Evolutionary conservation across 805 yeast genomes (phyloP).

Genomic region (Candida pseudofarinosa): DNA sequence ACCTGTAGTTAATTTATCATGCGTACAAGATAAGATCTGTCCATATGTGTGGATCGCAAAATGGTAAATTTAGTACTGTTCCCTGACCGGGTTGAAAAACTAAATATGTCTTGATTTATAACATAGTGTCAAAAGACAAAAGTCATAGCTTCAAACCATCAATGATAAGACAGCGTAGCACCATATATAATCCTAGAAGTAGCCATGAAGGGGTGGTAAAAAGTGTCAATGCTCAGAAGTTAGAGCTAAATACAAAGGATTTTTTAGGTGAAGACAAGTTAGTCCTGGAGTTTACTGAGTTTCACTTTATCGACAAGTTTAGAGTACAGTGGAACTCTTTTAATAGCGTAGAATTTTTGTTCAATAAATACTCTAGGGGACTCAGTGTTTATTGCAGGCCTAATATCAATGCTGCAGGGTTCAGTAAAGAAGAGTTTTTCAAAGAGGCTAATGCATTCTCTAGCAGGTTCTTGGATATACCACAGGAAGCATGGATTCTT

Average conservation of each 20-base stretch:
- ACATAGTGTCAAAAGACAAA: no score
- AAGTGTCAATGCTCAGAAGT: conserved; percentile 9
- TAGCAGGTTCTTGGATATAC: conserved; percentile 15
- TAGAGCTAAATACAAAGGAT: conserved; percentile 8
- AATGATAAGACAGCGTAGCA: conserved; percentile 28
- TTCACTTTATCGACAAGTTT: conserved; percentile 15
- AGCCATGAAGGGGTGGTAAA: conserved; percentile 22
- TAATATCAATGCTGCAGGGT: conserved; percentile 7
- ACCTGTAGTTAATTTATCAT: no score
- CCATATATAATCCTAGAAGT: conserved; percentile 24
- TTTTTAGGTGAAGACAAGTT: conserved; percentile 15
- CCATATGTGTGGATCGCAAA: no score
- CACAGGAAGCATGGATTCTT: conserved; percentile 20
- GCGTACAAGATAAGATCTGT: no score
- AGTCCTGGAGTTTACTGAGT: conserved; percentile 9
- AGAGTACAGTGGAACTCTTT: conserved; percentile 19
- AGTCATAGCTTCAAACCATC: neutral
- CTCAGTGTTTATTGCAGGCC: conserved; percentile 31
- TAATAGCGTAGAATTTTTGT: conserved; percentile 14
- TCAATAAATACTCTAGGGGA: conserved; percentile 23
- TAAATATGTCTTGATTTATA: no score
- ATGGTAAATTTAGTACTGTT: no score
- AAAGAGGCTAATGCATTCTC: conserved; percentile 15
- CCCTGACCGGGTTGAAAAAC: no score
- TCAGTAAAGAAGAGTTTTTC: conserved; percentile 16